A percentile compares a stretch with the other conserved stretches of the same genome.
phyloP scores from a whole-genome alignment of 805 yeast genomes.

The Saccharomyces eubayanus region DNA sequence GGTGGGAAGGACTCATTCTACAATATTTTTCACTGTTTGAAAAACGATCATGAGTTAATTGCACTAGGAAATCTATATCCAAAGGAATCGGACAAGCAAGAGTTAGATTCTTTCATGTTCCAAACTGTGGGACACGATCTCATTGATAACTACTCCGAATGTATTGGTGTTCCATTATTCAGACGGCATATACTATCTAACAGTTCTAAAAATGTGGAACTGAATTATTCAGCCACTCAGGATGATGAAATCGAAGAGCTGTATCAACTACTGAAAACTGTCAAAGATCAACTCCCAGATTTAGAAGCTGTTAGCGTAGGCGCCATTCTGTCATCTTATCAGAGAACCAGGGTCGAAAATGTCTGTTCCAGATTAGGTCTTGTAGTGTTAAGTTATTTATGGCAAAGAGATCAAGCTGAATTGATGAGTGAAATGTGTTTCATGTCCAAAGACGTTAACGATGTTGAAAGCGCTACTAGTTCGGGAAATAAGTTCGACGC shows the following conservation, averaged over 20 bases:
- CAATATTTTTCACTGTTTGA: constrained; percentile 78
- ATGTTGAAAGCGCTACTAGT: constrained; percentile 5
- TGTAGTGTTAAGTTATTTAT: constrained; percentile 64
- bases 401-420: constrained; percentile 82
- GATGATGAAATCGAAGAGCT: constrained; percentile 88
- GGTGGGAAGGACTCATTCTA: constrained; percentile 97
- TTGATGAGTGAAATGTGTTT: constrained; percentile 74
- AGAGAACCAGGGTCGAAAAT: constrained; percentile 85
- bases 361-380: constrained; percentile 72
- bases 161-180: constrained; percentile 74
- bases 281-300: constrained; percentile 54
- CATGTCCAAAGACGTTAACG: constrained; percentile 20
- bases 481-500: constrained; percentile 49
- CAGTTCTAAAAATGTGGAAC: constrained; percentile 47
- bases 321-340: constrained; percentile 92
- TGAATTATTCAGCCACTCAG: constrained; percentile 61
- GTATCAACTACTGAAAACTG: constrained; percentile 41
- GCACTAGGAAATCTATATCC: constrained; percentile 86
- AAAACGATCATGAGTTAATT: constrained; percentile 73
- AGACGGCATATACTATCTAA: constrained; percentile 54
- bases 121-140: constrained; percentile 94
- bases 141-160: constrained; percentile 53
- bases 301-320: constrained; percentile 87
- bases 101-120: constrained; percentile 91
- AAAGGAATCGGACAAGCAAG: constrained; percentile 41